phyloP scores from a whole-genome alignment of 1,139 yeast species.

The Sugiyamaella novakii region DNA sequence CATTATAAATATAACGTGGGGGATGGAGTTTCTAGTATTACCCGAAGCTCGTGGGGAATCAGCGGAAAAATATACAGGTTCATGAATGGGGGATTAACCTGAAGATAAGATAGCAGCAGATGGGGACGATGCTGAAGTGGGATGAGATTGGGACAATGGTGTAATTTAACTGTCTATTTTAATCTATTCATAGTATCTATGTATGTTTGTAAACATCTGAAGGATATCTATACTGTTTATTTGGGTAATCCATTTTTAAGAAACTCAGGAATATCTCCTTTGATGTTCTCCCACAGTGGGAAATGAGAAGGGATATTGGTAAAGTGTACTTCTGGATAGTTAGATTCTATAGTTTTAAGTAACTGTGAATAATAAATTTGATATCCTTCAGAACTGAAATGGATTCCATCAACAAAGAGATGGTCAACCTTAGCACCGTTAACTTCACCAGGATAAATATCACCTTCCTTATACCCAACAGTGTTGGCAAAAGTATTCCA shows the following conservation, averaged over 20 bases:
- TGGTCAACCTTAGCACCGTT: conserved; percentile 30
- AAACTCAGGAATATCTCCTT: conserved; percentile 1
- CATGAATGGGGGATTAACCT: too few species aligned
- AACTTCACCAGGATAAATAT: conserved; percentile 27
- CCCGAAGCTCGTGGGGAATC: conserved; percentile 8
- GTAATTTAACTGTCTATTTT: too few species aligned
- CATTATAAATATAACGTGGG: conserved; percentile 2
- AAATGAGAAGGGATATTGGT: conserved; percentile 1
- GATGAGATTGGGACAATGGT: neutral
- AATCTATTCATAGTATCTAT: neutral
- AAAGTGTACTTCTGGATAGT: conserved; percentile 19
- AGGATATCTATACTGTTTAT: neutral
- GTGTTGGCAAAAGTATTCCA: conserved; percentile 48
- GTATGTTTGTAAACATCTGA: neutral
- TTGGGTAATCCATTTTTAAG: conserved; percentile 1
- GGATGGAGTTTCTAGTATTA: neutral
- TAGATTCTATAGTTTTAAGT: conserved; percentile 17
- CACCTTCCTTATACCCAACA: conserved; percentile 36
- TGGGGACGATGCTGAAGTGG: conserved; percentile 2
- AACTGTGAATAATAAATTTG: conserved; percentile 37
- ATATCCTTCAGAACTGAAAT: conserved; percentile 65
- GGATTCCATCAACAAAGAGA: conserved; percentile 63
- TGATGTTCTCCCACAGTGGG: conserved; percentile 40
- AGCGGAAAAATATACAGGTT: too few species aligned
- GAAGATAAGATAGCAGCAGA: conserved; percentile 1